Evolutionary conservation across 2,329 filamentous ascomycete species (phyloP).

Genomic region (Akanthomyces uredinophilus): DNA sequence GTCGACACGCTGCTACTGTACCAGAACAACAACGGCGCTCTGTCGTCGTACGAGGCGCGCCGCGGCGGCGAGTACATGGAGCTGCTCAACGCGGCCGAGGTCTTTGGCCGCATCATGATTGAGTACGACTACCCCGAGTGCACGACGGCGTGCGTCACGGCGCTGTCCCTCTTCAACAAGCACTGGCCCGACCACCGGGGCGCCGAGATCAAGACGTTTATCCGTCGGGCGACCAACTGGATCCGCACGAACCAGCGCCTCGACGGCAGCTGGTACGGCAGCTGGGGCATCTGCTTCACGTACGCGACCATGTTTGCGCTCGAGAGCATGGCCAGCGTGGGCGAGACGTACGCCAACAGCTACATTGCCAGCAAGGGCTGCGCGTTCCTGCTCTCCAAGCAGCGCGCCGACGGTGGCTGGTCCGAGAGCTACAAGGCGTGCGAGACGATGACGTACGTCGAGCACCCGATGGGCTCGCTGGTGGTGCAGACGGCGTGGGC

Average conservation of each 20-base stretch:
- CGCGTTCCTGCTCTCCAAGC: conserved; percentile 78
- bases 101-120: conserved; percentile 96
- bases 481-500: conserved; percentile 96
- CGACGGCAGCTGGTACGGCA: conserved; percentile 96
- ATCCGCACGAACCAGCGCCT: conserved; percentile 72
- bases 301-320: conserved; percentile 96
- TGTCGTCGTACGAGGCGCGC: conserved; percentile 82
- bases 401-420: conserved; percentile 89
- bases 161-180: conserved; percentile 73
- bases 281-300: conserved; percentile 97
- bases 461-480: conserved; percentile 71
- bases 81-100: conserved; percentile 87
- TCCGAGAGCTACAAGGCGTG: conserved; percentile 88
- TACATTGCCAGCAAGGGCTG: conserved; percentile 68
- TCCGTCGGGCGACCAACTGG: conserved; percentile 69
- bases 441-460: conserved; percentile 68
- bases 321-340: conserved; percentile 75
- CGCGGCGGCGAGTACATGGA: conserved; percentile 76
- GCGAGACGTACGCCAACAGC: conserved; percentile 75
- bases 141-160: conserved; percentile 90
- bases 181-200: conserved; percentile 77
- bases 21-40: conserved; percentile 81
- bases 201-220: conserved; percentile 68
- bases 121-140: conserved; percentile 98
- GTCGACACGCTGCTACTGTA: conserved; percentile 88